Evolutionary conservation across 2,329 filamentous ascomycete species (phyloP), one percentile per base, ranked within the genome.

Genomic region (Colletotrichum neosansevieriae): DNA sequence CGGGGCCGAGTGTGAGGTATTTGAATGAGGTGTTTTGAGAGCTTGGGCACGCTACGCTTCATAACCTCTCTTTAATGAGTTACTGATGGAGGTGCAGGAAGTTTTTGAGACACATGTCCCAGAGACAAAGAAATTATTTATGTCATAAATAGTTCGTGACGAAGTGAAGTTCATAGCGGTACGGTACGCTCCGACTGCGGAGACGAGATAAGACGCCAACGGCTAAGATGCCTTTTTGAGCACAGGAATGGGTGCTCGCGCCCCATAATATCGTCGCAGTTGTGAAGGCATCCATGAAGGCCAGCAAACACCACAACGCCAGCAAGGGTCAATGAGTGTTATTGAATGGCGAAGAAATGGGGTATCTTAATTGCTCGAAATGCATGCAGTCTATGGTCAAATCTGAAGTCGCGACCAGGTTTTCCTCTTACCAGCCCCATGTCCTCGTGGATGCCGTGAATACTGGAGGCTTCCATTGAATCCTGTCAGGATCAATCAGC

Each of bases 401-500:
- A 6, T 47, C 21, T 56, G n/a, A 15, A 49, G 40, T 11, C 24
- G 36, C 24, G 51, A 29, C 11, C 11, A 38, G 11, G 1, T 12
- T 13, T 24, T 49, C 34, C 44, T 12, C 15, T 24, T 83, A 98
- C 95, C 95, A 98, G 70, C 94, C 97, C 96, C 96, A 98, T 12
- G 95, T 98, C 74, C 95, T 87, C 73, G 89, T 93, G 13, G 92
- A 93, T 1, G 95, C 94, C 29, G 92, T 94, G 76, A 98, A 98
- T 0, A 98, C 92, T 0, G 96, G 96, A 11, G 96, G 95, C 79
- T 97, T 98, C 96, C 96, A 99, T 75, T 94, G 91, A 65, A 99
- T 89, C 74, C 88, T 87, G 19, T 89, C 86, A 0, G 94, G 86
- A 70, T 97, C 92, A 71, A 99, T 94, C 50, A 87, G 81, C 62